Evolutionary conservation across 441 rosid species (phyloP), one percentile per base, ranked within the genome.

Genomic region (Populus tomentosa): DNA sequence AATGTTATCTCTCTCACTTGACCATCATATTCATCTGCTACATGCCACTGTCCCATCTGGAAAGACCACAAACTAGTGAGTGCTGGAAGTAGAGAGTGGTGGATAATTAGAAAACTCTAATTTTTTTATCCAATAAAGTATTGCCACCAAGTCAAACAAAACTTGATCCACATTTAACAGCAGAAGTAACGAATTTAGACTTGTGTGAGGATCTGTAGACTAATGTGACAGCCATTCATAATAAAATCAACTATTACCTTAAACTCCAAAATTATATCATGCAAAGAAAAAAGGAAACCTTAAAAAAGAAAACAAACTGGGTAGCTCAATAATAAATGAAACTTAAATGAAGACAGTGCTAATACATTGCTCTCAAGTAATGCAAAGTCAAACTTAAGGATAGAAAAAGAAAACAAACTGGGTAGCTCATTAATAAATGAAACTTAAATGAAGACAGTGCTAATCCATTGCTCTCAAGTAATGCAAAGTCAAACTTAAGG

Each of bases 31-130:
- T 94, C 98, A 38, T 91, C 96, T 20, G 97, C 92, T 69, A 87
- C 83, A 84, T 94, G 98, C 98, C 99, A 96, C 70, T 90, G 94
- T 79, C 94, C 98, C 53, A 96, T 90, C 99, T 96, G 88, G 67
- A 90, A 84, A 65, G 56, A 78, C 23, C 61, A 86, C 21, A 75
- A 73, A 42, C 73, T 62, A 73, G 76, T 72, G 24, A 83, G 69
- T 26, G 67, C 75, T 2, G 13, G 30, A 65, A 21, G 38, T 68
- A 32, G 62, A 40, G n/a, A 23, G 3, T 59, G 18, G 23, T 40
- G 59, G 7, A 71, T 68, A 35, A 56, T 32, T 64, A 20, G 6
- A 2, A 42, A 53, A 50, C 16, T 46, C 18, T 4, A 13, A 0
- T 0, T 46, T 13, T 46, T 46, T 13, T 46, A 46, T 46, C 56